Conservation (phyloP, 1,284 basidiomycete species). For the Ceratobasidium sp. region DNA sequence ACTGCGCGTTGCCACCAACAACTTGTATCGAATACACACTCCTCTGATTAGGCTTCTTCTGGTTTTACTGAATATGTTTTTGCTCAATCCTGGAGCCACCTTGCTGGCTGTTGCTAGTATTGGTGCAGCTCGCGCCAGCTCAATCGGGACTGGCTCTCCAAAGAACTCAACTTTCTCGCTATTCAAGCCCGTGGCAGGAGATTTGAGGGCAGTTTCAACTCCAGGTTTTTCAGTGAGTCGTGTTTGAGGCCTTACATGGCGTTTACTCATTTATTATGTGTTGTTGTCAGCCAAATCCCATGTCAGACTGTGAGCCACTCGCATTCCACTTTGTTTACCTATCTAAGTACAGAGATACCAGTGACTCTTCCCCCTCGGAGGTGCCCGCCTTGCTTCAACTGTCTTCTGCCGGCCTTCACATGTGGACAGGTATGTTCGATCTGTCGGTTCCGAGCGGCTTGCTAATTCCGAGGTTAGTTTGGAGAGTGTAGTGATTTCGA, state of each 20-base stretch:
- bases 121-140: slow-evolving; percentile 21
- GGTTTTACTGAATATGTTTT: background rate
- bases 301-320: slow-evolving; percentile 24
- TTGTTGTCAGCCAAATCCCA: slow-evolving; percentile 24
- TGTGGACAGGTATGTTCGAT: slow-evolving; percentile 72
- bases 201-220: background rate
- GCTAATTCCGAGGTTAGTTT: slow-evolving; percentile 59
- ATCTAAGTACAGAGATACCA: slow-evolving; percentile 2
- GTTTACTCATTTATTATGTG: background rate
- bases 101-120: slow-evolving; percentile 36
- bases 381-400: slow-evolving; percentile 79
- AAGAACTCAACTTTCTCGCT: slow-evolving; percentile 24
- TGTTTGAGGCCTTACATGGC: background rate
- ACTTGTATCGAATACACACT: background rate
- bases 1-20: slow-evolving; percentile 21
- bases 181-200: background rate
- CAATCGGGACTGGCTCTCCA: background rate
- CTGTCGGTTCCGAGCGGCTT: background rate
- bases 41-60: background rate
- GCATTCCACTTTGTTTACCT: background rate
- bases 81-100: slow-evolving; percentile 22
- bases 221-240: slow-evolving; percentile 35
- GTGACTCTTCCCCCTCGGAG: slow-evolving; percentile 28
- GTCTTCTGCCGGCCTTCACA: slow-evolving; percentile 82
- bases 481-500: slow-evolving; percentile 89